These are phyloP conservation scores for Anaeromyces robustus DNA, from an alignment of 192 early-diverging fungal species.

Conservation along the genomic window DNA sequence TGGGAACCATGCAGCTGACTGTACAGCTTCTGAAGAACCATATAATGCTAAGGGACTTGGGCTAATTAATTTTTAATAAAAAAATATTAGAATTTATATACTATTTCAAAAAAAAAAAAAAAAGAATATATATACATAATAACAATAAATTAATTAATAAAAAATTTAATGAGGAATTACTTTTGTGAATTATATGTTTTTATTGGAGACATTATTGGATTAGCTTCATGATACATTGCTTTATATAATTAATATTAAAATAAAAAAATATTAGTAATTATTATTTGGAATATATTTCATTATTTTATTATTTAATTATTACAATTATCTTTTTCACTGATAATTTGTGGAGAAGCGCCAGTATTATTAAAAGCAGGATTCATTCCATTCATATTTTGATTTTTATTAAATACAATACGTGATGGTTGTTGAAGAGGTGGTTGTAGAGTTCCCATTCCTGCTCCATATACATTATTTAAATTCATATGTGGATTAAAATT, in stretches of 20 bases:
- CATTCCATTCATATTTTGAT: background rate
- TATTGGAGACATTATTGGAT: background rate
- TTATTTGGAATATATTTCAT: background rate
- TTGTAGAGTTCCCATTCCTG: background rate
- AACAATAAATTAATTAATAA: no score
- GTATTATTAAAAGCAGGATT: background rate
- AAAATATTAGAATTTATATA: no score
- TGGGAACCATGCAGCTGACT: constrained; percentile 52
- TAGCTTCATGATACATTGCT: background rate
- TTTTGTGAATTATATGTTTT: background rate
- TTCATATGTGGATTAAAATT: background rate
- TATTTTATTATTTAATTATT: background rate
- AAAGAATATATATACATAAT: no score
- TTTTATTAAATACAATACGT: background rate
- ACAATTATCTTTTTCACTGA: background rate
- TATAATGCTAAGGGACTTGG: constrained; percentile 27
- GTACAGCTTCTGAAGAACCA: constrained; percentile 46
- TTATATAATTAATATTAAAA: background rate
- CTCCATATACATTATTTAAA: background rate
- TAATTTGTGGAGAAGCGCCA: background rate
- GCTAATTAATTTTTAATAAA: no score
- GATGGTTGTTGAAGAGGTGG: background rate
- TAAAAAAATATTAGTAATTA: no score
- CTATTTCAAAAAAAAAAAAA: no score
- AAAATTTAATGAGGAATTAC: background rate